Evolutionary conservation across 2,329 filamentous ascomycete species (phyloP), one percentile per base, ranked within the genome.

Genomic region (Neofusicoccum parvum): DNA sequence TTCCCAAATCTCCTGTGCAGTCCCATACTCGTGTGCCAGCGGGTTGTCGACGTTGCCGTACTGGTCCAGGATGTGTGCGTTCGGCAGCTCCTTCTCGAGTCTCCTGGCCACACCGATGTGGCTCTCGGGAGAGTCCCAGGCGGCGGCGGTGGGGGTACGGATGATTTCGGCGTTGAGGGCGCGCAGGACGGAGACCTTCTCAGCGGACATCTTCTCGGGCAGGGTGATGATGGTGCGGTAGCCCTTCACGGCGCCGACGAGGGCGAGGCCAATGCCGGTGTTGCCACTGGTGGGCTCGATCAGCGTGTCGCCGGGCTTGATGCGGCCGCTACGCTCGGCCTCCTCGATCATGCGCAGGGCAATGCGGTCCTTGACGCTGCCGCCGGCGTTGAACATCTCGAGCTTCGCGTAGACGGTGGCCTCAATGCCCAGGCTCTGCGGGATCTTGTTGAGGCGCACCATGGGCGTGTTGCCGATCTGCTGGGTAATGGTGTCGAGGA

Each of bases 151-250:
- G 27, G 95, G 95, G 3, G 95, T 99, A 64, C 95, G 90, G 78
- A 99, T 97, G 80, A 99, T 98, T 75, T 96, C 97, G 48, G 95
- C 95, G 69, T 94, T 94, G 62, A 99, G 86, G 36, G 95, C 94
- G 72, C 93, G 91, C 68, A 99, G 86, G 34, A 99, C 95, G 2
- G 94, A 91, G 45, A 99, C 95, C 81, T 99, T 99, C 81, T 99
- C 95, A 54, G 93, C 91, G 1, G 93, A 97, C 95, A 99, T 99
- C 85, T 99, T 99, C 82, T 99, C 95, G 60, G 95, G 95, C 51
- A 99, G 87, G 11, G 95, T 99, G 79, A 99, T 99, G 80, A 99
- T 98, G 46, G 94, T 96, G 80, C 94, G 94, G 85, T 98, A 99
- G 70, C 94, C 94, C 83, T 97, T 98, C 74, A 99, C 91, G 15